Evolutionary conservation across 441 rosid genomes (phyloP), one percentile per base, ranked within the genome.

Genomic region (Gossypium trilobum): DNA sequence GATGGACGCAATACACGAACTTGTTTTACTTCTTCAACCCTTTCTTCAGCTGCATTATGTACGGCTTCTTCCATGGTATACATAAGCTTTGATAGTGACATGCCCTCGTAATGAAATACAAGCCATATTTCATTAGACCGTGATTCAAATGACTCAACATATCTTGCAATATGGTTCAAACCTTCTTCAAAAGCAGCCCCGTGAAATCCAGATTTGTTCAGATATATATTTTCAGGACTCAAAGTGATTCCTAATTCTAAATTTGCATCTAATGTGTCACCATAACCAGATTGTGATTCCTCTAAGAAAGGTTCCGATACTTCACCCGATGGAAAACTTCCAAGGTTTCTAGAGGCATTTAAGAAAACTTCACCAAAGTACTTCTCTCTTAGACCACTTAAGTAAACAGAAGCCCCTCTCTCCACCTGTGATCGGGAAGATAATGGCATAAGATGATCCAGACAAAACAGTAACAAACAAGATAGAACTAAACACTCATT

Each of bases 321-420:
- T 77, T 74, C 80, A 48, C 78, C 77, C 25, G 83, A 80, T 20
- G 66, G 72, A 73, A 77, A 81, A 74, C 83, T 85, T 70, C 81
- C 83, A 70, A 85, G 83, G 71, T 81, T 81, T 48, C 80, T 83
- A 57, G 91, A 84, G 60, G 95, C 94, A 81, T 89, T 90, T 64
- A 85, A 80, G 82, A 94, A 94, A 55, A 94, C 10, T 81, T 94
- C 97, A 60, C 99, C 99, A 79, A 90, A 92, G 82, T 94, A 83
- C 85, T 90, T 94, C 89, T 94, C 99, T 76, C 97, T 86, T 64
- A 90, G 80, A 66, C 99, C 99, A 79, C 99, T 92, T 73, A 92
- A 79, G 79, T 90, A 92, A 67, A 92, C 86, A 25, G 87, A 72
- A 75, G 89, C 75, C 62, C 99, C 99, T 85, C 82, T 92, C 83